These are phyloP conservation scores for Sungouiella thailandica DNA, from an alignment of 805 yeast genomes.

Conservation along the genomic window DNA sequence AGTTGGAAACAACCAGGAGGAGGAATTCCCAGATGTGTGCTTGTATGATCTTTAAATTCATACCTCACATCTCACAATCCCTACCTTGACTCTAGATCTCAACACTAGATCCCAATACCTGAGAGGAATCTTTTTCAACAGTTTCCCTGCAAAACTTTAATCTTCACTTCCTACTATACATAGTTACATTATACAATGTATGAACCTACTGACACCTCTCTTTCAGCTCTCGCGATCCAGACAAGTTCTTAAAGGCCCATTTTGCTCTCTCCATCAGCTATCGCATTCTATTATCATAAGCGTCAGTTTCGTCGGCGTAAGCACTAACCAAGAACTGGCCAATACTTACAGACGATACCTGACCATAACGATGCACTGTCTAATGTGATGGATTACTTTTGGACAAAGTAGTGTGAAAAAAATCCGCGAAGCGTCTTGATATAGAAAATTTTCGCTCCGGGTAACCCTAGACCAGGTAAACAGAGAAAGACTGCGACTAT, in stretches of 20 bases:
- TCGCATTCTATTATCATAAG: slow-evolving; percentile 31
- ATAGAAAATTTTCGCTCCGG: slow-evolving; percentile 10
- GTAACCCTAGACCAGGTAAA: too few species aligned
- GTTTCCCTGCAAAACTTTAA: background rate
- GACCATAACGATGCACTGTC: slow-evolving; percentile 55
- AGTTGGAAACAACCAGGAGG: slow-evolving; percentile 32
- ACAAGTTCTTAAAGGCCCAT: slow-evolving; percentile 45
- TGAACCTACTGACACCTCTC: slow-evolving; percentile 51
- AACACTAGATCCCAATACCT: too few species aligned
- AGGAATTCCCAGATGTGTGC: slow-evolving; percentile 42
- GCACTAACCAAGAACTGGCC: slow-evolving; percentile 29
- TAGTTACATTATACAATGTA: slow-evolving; percentile 26
- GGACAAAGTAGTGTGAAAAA: slow-evolving; percentile 53
- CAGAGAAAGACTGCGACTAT: too few species aligned
- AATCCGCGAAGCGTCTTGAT: slow-evolving; percentile 4
- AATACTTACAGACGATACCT: slow-evolving; percentile 13
- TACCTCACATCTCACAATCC: too few species aligned
- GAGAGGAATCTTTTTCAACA: background rate
- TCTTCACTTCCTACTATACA: background rate
- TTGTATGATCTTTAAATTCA: slow-evolving; percentile 14
- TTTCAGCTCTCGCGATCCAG: slow-evolving; percentile 41
- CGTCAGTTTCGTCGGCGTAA: slow-evolving; percentile 18
- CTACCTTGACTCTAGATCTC: too few species aligned
- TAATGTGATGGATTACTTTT: slow-evolving; percentile 60
- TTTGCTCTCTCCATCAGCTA: slow-evolving; percentile 43